A percentile compares a stretch with the other conserved stretches of the same genome.
phyloP scores from a whole-genome alignment of 345 rosid species.

The Abelmoschus esculentus region DNA sequence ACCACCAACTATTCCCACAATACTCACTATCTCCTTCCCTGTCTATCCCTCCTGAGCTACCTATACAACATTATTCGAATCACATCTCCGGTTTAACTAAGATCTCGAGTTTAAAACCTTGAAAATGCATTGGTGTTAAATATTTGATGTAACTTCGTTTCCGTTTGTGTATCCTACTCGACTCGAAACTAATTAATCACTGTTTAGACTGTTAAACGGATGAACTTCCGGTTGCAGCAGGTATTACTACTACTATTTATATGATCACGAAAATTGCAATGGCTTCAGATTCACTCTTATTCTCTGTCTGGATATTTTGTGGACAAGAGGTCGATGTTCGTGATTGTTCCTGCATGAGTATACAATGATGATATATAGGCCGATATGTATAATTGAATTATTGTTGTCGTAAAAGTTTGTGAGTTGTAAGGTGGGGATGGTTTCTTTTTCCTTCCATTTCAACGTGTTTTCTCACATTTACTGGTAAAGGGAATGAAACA shows the following conservation, averaged over 20 bases:
- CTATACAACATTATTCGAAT: not conserved
- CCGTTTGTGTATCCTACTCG: too few relatives aligned
- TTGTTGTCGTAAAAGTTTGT: too few relatives aligned
- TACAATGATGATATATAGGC: not conserved
- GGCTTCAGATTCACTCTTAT: not conserved
- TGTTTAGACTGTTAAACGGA: too few relatives aligned
- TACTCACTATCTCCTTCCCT: not conserved
- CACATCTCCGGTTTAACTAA: too few relatives aligned
- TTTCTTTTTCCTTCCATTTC: not conserved
- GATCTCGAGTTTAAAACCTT: too few relatives aligned
- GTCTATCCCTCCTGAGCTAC: constrained; percentile 21
- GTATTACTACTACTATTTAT: too few relatives aligned
- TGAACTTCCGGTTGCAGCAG: too few relatives aligned
- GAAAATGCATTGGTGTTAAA: too few relatives aligned
- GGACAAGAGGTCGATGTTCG: not conserved
- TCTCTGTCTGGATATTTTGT: not conserved
- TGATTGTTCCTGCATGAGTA: not conserved
- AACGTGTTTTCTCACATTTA: not conserved
- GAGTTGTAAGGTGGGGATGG: not conserved
- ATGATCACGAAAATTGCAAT: too few relatives aligned
- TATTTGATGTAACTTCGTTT: too few relatives aligned
- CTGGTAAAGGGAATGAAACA: not conserved
- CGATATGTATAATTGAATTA: not conserved
- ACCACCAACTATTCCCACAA: constrained; percentile 2
- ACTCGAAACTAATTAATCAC: too few relatives aligned